Evolutionary conservation across 164 flowering plant genomes (phyloP).

Genomic region (Vitis rupestris): DNA sequence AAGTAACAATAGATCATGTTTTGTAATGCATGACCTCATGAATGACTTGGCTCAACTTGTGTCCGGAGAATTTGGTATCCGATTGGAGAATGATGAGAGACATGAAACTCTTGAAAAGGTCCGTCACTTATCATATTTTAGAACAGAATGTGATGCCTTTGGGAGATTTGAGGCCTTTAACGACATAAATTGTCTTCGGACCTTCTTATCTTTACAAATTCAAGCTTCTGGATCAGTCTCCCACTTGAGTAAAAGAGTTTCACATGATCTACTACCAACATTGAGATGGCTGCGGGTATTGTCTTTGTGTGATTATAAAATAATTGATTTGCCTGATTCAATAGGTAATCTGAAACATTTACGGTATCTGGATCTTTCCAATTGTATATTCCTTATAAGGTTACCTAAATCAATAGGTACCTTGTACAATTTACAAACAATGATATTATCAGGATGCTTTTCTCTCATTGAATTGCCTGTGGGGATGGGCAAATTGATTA

Average conservation of each 20-base stretch:
- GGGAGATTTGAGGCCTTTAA: constrained; percentile 14
- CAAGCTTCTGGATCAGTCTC: background rate
- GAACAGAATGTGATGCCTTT: background rate
- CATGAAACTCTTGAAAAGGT: no score
- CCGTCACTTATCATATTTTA: no score
- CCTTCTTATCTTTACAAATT: constrained; percentile 18
- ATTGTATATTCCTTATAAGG: constrained; percentile 10
- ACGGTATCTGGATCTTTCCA: constrained; percentile 28
- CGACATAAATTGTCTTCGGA: constrained; percentile 18
- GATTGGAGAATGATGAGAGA: no score
- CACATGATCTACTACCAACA: constrained; percentile 13
- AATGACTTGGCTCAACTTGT: no score
- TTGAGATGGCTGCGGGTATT: constrained; percentile 19
- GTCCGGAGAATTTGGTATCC: no score
- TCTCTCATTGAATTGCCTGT: constrained; percentile 16
- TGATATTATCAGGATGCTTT: background rate
- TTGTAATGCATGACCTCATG: no score
- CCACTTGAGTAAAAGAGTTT: constrained; percentile 3
- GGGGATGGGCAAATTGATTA: constrained; percentile 12
- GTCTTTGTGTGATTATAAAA: constrained; percentile 8
- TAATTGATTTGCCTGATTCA: constrained; percentile 13
- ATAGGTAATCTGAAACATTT: constrained; percentile 29
- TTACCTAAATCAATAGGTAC: no score
- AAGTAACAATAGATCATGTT: no score
- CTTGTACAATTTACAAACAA: background rate